These are phyloP conservation scores for Quercus phellos DNA, from an alignment of 331 rosid species.

Conservation along the genomic window DNA sequence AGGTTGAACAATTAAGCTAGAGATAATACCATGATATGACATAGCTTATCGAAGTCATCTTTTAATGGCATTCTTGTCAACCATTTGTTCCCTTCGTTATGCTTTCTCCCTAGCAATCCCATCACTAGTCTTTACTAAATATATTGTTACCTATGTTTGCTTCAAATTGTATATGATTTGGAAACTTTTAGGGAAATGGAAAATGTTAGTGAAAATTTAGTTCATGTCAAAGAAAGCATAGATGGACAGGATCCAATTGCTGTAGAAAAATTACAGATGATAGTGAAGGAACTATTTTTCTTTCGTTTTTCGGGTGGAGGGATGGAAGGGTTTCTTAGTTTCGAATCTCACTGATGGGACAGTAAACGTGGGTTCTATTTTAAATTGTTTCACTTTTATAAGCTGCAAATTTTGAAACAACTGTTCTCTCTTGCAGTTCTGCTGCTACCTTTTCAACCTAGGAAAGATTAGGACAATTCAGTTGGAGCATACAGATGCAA, in stretches of 20 bases:
- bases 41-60: background rate
- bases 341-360: background rate
- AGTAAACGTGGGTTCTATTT: background rate
- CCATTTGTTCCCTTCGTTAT: background rate
- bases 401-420: background rate
- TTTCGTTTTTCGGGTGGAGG: background rate
- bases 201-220: background rate
- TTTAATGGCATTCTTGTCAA: background rate
- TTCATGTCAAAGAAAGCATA: background rate
- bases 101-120: background rate
- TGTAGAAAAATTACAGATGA: background rate
- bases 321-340: background rate
- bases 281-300: background rate
- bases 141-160: background rate
- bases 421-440: slow-evolving; percentile 50
- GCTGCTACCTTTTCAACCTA: slow-evolving; percentile 70
- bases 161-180: background rate
- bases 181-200: background rate
- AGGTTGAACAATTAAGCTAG: background rate
- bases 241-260: background rate
- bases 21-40: background rate
- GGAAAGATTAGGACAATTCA: slow-evolving; percentile 96
- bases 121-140: background rate
- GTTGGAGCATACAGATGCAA: slow-evolving; percentile 91
- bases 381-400: background rate